Conservation (phyloP, 257 asterid genomes). For the Nicotiana knightiana region DNA sequence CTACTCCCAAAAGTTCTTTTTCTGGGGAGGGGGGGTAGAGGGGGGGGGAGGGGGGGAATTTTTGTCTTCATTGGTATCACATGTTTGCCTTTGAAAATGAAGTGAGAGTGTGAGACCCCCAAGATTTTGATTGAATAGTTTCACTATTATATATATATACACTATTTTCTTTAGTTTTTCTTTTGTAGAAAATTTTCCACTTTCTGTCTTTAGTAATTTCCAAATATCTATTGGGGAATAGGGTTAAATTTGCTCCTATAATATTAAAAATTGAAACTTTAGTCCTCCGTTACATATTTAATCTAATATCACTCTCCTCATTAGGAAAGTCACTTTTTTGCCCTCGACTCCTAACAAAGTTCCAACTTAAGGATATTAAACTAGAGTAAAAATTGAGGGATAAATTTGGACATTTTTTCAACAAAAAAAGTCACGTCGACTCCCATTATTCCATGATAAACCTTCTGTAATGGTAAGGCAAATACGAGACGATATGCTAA, state of each 20-base stretch:
- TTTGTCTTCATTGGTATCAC: slow-evolving; percentile 24
- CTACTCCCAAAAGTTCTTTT: not conserved
- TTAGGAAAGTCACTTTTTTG: no score
- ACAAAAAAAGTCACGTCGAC: no score
- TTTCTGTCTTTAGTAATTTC: not conserved
- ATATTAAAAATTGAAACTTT: no score
- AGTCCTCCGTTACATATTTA: not conserved
- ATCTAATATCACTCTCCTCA: no score
- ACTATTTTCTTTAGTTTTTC: not conserved
- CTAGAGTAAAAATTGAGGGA: no score
- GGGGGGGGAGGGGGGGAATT: not conserved
- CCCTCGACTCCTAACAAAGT: no score
- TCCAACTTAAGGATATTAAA: no score
- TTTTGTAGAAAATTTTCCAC: not conserved
- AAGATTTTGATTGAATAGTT: slow-evolving; percentile 2
- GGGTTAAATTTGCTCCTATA: not conserved
- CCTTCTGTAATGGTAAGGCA: not conserved
- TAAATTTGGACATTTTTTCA: not conserved
- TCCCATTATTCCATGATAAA: no score
- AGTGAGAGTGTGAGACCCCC: not conserved
- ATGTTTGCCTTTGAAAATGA: slow-evolving; percentile 13
- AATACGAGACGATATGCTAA: not conserved
- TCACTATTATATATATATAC: not conserved
- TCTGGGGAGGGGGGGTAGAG: no score
- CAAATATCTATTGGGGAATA: no score